Evolutionary conservation across 202 grass and related monocot species (phyloP).

Genomic region (Bolboschoenoplectus hybrid): DNA sequence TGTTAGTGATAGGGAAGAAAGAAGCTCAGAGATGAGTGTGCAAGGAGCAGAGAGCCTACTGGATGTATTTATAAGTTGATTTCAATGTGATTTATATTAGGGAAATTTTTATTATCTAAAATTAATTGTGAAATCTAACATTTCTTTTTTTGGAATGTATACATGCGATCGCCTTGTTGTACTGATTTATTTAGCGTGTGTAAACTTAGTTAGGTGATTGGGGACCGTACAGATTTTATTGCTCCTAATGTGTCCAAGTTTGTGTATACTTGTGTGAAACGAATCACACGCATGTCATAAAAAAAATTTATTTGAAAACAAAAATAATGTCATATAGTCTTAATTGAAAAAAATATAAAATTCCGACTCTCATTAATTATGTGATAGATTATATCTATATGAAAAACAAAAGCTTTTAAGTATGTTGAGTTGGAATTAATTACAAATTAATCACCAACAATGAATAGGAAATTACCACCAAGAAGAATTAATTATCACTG

Average conservation of each 20-base stretch:
- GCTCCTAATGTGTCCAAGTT: no score
- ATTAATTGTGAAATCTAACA: conserved; percentile 10
- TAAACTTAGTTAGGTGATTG: not conserved
- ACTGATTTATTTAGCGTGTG: conserved; percentile 23
- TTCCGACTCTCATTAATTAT: not conserved
- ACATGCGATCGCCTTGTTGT: not conserved
- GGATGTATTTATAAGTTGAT: conserved; percentile 30
- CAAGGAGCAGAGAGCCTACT: not conserved
- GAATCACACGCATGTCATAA: not conserved
- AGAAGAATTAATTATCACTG: not conserved
- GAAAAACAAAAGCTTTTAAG: not conserved
- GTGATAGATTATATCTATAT: not conserved
- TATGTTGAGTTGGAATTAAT: not conserved
- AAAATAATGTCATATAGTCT: not conserved
- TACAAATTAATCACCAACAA: not conserved
- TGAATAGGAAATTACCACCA: not conserved
- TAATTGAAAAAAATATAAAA: not conserved
- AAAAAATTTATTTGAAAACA: not conserved
- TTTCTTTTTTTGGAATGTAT: not conserved
- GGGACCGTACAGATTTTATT: not conserved
- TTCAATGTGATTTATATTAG: not conserved
- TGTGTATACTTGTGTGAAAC: not conserved
- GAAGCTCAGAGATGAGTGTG: not conserved
- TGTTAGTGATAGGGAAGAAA: not conserved
- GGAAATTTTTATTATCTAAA: conserved; percentile 9